phyloP scores from a whole-genome alignment of 768 basidiomycete genomes.

The Leccinum subtestaceum region DNA sequence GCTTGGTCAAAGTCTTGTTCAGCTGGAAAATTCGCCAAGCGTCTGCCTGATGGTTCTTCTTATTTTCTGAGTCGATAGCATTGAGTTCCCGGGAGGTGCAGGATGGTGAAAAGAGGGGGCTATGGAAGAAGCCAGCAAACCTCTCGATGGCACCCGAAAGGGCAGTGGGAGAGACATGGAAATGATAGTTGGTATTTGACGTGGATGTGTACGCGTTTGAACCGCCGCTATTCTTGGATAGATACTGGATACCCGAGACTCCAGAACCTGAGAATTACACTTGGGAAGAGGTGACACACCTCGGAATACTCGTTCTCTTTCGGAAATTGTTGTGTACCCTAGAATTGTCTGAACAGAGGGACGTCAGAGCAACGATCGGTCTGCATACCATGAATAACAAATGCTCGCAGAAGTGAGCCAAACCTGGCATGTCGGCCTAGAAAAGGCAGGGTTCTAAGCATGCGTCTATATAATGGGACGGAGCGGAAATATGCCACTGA shows the following conservation, averaged over 20 bases:
- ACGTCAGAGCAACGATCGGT: background rate
- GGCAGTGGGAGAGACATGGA: slow-evolving; percentile 63
- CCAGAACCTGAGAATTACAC: background rate
- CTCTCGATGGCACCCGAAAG: slow-evolving; percentile 71
- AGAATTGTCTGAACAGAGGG: slow-evolving; percentile 1
- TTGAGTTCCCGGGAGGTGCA: slow-evolving; percentile 89
- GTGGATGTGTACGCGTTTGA: slow-evolving; percentile 95
- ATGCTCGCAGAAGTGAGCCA: slow-evolving; percentile 96
- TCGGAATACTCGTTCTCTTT: slow-evolving; percentile 94
- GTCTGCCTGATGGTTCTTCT: slow-evolving; percentile 91
- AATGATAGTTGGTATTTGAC: slow-evolving; percentile 88
- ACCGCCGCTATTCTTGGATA: slow-evolving; percentile 78
- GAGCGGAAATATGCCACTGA: slow-evolving; percentile 37
- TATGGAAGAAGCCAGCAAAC: slow-evolving; percentile 86
- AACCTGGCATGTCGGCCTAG: slow-evolving; percentile 84
- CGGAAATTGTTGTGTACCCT: slow-evolving; percentile 85
- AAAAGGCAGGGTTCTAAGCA: background rate
- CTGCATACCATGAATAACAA: slow-evolving; percentile 85
- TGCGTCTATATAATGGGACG: background rate
- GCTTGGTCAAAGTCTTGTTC: slow-evolving; percentile 79
- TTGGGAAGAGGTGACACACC: slow-evolving; percentile 36
- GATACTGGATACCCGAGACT: slow-evolving; percentile 43
- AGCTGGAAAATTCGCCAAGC: slow-evolving; percentile 94
- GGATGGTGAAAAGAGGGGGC: slow-evolving; percentile 83
- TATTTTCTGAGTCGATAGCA: slow-evolving; percentile 96